Evolutionary conservation across 139 green algal genomes (phyloP).

Genomic region (Zygnema circumcarinatum): DNA sequence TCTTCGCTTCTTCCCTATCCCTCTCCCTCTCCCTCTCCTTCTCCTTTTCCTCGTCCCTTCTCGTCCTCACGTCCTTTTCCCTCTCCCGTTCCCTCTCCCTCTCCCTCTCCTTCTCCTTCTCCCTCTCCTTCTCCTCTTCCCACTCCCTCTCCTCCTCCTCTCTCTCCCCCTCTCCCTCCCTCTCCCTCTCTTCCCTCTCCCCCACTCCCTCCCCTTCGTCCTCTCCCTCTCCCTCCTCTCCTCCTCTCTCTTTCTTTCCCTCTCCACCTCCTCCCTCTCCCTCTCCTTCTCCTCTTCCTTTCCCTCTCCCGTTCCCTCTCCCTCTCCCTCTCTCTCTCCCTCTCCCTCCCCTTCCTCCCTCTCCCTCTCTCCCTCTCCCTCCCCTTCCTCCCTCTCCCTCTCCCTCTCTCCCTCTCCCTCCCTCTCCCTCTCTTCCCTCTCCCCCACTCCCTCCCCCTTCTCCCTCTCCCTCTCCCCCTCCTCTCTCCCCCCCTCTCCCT

Average conservation of each 20-base stretch:
- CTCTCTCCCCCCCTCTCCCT: background rate
- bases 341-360: conserved; percentile 6
- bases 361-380: conserved; percentile 67
- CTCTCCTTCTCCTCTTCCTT: background rate
- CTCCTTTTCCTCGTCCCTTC: background rate
- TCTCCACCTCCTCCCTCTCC: background rate
- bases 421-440: background rate
- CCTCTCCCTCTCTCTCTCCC: conserved; percentile 11
- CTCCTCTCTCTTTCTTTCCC: background rate
- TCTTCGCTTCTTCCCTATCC: background rate
- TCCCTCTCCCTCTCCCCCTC: background rate
- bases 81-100: background rate
- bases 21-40: background rate
- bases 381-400: conserved; percentile 79
- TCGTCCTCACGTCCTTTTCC: background rate
- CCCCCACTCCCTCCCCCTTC: background rate
- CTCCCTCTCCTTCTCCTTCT: background rate
- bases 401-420: conserved; percentile 73
- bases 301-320: background rate
- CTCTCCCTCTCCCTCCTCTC: background rate
- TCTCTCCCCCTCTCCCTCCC: background rate
- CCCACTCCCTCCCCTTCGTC: background rate
- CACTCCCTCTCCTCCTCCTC: background rate
- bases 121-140: background rate
- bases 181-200: background rate